Percentiles rank a stretch among this genome's conserved stretches.
Evolutionary conservation across 2,329 filamentous ascomycete species (phyloP).

Genomic region (Plectosphaerella sp.): DNA sequence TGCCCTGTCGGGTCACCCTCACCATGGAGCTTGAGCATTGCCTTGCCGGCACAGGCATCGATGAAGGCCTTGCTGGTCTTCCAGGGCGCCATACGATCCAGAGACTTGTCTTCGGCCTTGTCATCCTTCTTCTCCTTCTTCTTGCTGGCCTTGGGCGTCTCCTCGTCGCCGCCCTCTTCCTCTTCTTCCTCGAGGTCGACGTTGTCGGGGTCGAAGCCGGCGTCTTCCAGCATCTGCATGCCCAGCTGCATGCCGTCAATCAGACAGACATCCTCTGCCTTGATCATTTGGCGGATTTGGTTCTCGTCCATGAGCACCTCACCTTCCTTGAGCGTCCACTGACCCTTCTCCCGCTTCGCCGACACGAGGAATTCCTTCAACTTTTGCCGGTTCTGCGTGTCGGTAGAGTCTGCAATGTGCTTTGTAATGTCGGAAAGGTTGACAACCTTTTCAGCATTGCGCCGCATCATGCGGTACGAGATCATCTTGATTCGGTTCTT

Average conservation of each 20-base stretch:
- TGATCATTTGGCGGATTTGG: conserved; percentile 80
- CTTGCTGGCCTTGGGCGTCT: conserved; percentile 32
- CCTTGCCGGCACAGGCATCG: conserved; percentile 88
- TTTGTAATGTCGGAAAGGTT: conserved; percentile 82
- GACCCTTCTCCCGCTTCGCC: conserved; percentile 77
- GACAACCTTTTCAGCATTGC: conserved; percentile 64
- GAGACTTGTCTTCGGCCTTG: conserved; percentile 64
- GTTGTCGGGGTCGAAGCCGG: conserved; percentile 72
- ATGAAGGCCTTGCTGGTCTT: conserved; percentile 95
- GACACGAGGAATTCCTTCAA: conserved; percentile 95
- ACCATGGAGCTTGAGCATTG: conserved; percentile 92
- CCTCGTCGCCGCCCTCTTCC: conserved; percentile 41
- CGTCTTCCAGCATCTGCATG: conserved; percentile 83
- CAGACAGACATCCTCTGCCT: conserved; percentile 90
- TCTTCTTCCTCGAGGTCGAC: conserved; percentile 60
- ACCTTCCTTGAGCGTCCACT: conserved; percentile 71
- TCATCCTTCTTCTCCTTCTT: conserved; percentile 42
- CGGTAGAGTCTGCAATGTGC: conserved; percentile 88
- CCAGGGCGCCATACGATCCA: conserved; percentile 91
- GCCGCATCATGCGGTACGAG: conserved; percentile 80
- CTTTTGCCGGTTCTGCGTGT: conserved; percentile 94
- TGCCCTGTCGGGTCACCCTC: conserved; percentile 92
- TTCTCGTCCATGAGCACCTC: conserved; percentile 78
- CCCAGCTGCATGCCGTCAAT: conserved; percentile 97
- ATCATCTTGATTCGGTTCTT: conserved; percentile 98